Base-by-base conservation (phyloP, 257 asterid genomes). In the Ophiorrhiza pumila region DNA sequence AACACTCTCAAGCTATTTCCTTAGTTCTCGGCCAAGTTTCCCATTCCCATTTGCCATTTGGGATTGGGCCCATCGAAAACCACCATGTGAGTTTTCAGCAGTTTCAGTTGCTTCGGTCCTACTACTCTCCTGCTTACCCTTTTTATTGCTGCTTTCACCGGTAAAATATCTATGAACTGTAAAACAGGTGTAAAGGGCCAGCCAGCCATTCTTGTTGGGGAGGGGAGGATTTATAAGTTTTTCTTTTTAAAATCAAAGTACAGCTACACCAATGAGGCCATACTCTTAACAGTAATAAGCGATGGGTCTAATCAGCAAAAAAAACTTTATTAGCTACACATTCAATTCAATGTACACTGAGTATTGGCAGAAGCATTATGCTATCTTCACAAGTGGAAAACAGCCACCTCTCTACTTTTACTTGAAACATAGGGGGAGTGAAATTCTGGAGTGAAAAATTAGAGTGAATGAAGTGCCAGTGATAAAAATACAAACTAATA, bases 71-170 rank as follows among this genome's bases (percentile, higher is more conserved):
- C 66, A 17, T 34, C 60, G 39, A 45, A 17, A 46, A 50, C 42
- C 41, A 25, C 56, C 74, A 68, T 75, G 79, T 68, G 79, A 75
- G 17, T 58, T 52, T 60, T 57, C 62, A 68, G 74, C 42, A 31
- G 46, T 27, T 58, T 47, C 66, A 56, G 50, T 56, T 25, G 74
- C 56, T 56, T 22, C 18, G 66, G 74, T 20, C 74, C 74, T 59
- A 39, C 74, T n/a, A 43, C 39, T 65, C 49, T 13, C 6, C 55
- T 58, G 23, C 64, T 41, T 23, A 41, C 23, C 3, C 17, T 68
- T 53, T 50, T 55, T 59, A n/a, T 39, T 31, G 22, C 57, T 31
- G 11, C 46, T 17, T 66, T 66, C 53, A 32, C 43, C 34, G 23
- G 25, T 10, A 7, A 37, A 73, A 37, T 27, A 63, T 65, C 78